Conservation (phyloP, 441 rosid species). For the Kokia cookei region DNA sequence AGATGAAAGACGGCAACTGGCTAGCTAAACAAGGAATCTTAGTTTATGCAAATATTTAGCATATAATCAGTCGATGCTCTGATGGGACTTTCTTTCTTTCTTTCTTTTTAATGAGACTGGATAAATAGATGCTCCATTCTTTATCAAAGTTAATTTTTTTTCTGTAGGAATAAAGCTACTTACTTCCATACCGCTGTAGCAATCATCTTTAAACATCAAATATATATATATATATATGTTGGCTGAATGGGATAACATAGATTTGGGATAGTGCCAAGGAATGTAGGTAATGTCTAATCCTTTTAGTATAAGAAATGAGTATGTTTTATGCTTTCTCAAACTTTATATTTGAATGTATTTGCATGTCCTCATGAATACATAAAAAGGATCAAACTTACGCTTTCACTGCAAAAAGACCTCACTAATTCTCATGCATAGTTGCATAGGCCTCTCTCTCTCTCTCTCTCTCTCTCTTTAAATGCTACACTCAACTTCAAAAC, state of each 20-base stretch:
- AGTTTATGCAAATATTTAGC: neutral
- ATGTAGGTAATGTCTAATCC: neutral
- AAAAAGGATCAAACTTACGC: neutral
- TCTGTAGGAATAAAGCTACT: neutral
- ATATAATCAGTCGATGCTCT: neutral
- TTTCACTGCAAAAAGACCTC: neutral
- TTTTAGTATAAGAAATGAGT: neutral
- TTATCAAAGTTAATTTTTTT: neutral
- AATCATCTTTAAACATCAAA: neutral
- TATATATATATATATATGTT: neutral
- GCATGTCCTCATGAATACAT: too few relatives aligned
- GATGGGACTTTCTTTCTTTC: neutral
- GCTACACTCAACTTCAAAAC: neutral
- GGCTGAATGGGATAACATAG: neutral
- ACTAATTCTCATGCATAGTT: conserved; percentile 12
- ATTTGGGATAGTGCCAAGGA: neutral
- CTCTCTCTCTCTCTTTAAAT: conserved; percentile 17
- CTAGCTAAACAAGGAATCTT: neutral
- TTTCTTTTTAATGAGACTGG: neutral
- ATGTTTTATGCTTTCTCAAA: conserved; percentile 1
- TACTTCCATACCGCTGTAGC: neutral
- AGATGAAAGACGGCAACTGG: neutral
- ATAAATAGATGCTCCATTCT: neutral
- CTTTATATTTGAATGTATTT: neutral
- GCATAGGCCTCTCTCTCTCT: neutral